Evolutionary conservation across 495 filamentous ascomycete species (phyloP).

Genomic region (Aspergillus biplanus): DNA sequence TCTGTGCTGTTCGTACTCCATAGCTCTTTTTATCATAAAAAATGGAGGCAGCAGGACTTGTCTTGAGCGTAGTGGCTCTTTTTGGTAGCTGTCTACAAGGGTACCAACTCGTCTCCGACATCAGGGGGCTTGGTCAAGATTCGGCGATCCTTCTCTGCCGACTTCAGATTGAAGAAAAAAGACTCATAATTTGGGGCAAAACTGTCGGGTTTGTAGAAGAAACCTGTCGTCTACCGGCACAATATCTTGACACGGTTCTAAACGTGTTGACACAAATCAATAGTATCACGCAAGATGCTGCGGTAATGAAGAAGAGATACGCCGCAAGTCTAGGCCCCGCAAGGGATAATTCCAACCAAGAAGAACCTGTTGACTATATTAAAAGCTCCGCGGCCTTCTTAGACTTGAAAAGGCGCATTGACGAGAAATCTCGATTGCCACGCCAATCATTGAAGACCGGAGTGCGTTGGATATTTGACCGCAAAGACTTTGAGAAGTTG

Average conservation of each 20-base stretch:
- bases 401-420: background rate
- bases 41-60: background rate
- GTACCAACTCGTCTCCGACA: background rate
- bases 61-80: background rate
- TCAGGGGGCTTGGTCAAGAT: background rate
- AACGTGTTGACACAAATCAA: background rate
- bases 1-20: background rate
- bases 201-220: background rate
- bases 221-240: background rate
- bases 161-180: background rate
- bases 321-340: background rate
- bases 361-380: background rate
- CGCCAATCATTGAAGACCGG: background rate
- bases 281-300: background rate
- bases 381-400: background rate
- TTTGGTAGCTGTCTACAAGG: background rate
- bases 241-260: background rate
- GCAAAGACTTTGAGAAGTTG: background rate
- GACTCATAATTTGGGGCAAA: background rate
- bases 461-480: background rate
- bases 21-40: background rate
- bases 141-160: background rate
- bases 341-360: background rate
- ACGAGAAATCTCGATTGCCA: background rate
- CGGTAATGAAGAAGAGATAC: background rate